Evolutionary conservation across 2,329 filamentous ascomycete genomes (phyloP).

Genomic region (Fusarium buxicola): DNA sequence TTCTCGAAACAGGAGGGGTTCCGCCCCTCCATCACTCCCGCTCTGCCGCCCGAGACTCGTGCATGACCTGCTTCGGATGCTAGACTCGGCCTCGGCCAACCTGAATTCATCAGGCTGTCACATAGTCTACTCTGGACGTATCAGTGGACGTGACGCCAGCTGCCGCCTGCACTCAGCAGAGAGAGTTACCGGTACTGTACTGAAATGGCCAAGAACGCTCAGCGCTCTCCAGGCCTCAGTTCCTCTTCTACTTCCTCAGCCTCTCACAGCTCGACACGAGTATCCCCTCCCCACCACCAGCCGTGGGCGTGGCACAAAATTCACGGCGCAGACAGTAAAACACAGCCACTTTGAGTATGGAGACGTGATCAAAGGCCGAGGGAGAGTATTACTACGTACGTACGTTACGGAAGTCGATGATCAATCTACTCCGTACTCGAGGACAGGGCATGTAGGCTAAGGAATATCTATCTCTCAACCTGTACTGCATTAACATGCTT

Average conservation of each 20-base stretch:
- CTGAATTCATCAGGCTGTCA: conserved; percentile 2
- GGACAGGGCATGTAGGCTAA: neutral
- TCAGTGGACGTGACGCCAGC: conserved; percentile 10
- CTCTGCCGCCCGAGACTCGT: conserved; percentile 17
- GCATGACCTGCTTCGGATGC: conserved; percentile 19
- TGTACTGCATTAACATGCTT: neutral
- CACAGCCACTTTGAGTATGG: conserved; percentile 19
- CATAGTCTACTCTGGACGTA: neutral
- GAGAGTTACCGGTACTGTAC: neutral
- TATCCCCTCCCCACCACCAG: conserved; percentile 32
- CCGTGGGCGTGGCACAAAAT: conserved; percentile 42
- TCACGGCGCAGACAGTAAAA: conserved; percentile 10
- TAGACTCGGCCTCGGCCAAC: conserved; percentile 32
- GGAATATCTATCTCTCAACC: neutral
- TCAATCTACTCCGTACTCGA: conserved; percentile 19
- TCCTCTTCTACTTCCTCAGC: conserved; percentile 38
- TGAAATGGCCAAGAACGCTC: conserved; percentile 1
- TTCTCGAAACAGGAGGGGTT: conserved; percentile 18
- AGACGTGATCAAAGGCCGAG: neutral
- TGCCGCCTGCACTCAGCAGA: conserved; percentile 13
- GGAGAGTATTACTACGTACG: conserved; percentile 11
- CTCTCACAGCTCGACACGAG: conserved; percentile 52
- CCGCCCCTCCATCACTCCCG: conserved; percentile 27
- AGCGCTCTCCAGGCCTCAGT: conserved; percentile 31
- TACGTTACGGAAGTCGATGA: conserved; percentile 11